Conservation (phyloP, 129 eudicot species). For the Arctium lappa region DNA sequence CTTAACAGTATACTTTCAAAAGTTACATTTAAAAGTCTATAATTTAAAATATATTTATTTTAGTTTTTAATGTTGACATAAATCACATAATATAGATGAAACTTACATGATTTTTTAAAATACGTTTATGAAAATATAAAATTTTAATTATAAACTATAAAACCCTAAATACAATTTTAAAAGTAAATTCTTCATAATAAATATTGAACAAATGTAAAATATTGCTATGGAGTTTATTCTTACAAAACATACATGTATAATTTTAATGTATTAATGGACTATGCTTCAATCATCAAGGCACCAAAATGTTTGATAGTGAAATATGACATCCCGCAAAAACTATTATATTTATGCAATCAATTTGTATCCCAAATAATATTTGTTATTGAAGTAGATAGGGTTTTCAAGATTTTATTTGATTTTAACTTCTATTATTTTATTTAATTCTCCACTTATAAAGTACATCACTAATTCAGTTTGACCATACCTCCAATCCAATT, state of each 20-base stretch:
- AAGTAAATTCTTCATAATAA: too few relatives aligned
- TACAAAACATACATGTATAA: neutral
- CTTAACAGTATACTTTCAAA: too few relatives aligned
- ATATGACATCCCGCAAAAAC: constrained; percentile 22
- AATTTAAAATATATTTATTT: too few relatives aligned
- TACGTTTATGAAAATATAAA: too few relatives aligned
- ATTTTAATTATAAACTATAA: too few relatives aligned
- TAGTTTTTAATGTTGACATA: too few relatives aligned
- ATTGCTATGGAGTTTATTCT: neutral
- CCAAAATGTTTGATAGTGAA: constrained; percentile 30
- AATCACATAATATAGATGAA: too few relatives aligned
- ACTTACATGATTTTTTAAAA: too few relatives aligned
- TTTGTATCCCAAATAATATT: constrained; percentile 27
- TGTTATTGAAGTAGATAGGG: constrained; percentile 22
- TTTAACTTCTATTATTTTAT: neutral
- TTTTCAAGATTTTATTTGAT: constrained; percentile 33
- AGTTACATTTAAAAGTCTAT: too few relatives aligned
- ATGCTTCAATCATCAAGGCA: constrained; percentile 30
- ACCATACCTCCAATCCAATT: neutral
- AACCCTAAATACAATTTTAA: too few relatives aligned
- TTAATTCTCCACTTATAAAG: constrained; percentile 9
- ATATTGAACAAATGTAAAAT: neutral
- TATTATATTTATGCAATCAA: constrained; percentile 20
- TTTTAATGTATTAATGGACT: neutral
- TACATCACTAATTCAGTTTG: neutral